These are phyloP conservation scores for Colletotrichum tofieldiae DNA, from an alignment of 2,329 filamentous ascomycete genomes.

Conservation along the genomic window DNA sequence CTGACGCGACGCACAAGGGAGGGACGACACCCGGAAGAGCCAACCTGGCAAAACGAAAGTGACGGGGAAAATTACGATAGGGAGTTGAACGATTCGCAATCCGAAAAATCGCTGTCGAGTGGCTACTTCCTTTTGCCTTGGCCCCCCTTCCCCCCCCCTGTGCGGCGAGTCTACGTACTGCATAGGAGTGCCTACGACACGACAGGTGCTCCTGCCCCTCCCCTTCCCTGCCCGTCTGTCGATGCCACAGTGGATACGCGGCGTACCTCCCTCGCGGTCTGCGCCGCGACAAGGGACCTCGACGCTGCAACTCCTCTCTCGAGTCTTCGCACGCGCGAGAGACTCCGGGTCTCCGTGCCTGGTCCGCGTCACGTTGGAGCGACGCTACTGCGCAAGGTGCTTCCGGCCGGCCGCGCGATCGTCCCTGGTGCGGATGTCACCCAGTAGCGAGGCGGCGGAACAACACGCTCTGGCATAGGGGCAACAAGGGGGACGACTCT, in stretches of 20 bases:
- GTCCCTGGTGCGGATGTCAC: conserved; percentile 11
- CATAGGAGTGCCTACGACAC: too few species aligned
- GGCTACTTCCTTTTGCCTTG: not conserved
- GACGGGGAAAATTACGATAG: conserved; percentile 9
- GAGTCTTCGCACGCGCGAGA: not conserved
- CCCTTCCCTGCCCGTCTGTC: not conserved
- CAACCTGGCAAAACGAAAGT: not conserved
- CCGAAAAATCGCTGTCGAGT: not conserved
- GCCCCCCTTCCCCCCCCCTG: not conserved
- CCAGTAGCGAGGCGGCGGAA: conserved; percentile 21
- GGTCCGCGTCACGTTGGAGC: not conserved
- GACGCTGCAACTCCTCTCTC: not conserved
- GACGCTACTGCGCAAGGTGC: conserved; percentile 22
- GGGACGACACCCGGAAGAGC: not conserved
- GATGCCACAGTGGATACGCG: not conserved
- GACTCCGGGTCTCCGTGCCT: not conserved
- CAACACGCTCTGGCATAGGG: not conserved
- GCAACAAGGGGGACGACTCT: not conserved
- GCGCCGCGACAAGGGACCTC: not conserved
- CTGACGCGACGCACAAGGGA: not conserved
- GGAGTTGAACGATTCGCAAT: conserved; percentile 17
- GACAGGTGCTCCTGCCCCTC: not conserved
- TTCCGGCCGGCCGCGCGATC: conserved; percentile 20
- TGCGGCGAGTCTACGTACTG: not conserved
- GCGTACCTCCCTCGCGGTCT: not conserved